Conservation (phyloP, 2,329 filamentous ascomycete species). For the Fusarium poae region DNA sequence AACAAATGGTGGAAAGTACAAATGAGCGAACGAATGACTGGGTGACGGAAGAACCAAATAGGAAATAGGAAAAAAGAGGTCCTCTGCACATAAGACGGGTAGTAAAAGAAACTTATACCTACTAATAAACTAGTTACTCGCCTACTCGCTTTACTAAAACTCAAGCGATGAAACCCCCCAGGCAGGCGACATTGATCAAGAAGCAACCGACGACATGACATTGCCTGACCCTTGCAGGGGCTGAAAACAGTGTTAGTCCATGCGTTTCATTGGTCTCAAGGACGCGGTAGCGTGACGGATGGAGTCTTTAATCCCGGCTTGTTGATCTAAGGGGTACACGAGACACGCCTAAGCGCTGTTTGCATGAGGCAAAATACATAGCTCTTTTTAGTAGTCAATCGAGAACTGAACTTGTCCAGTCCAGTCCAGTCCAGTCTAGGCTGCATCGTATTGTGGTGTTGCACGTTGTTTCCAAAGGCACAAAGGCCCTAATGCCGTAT, state of each 20-base stretch:
- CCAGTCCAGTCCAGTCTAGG: not conserved
- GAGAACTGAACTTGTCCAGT: not conserved
- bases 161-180: conserved; percentile 17
- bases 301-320: conserved; percentile 12
- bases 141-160: conserved; percentile 16
- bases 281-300: conserved; percentile 4
- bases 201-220: conserved; percentile 15
- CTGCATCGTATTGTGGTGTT: not conserved
- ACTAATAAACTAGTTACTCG: conserved; percentile 12
- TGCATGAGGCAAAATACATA: conserved; percentile 1
- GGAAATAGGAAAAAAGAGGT: conserved; percentile 7
- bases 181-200: conserved; percentile 11
- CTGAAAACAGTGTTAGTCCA: conserved; percentile 13
- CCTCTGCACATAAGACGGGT: conserved; percentile 6
- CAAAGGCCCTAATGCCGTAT: not conserved
- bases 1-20: conserved; percentile 6
- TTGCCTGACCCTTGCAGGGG: conserved; percentile 31
- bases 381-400: not conserved
- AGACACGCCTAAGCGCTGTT: conserved; percentile 5
- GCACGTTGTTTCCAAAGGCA: not conserved
- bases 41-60: conserved; percentile 3
- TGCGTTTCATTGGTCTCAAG: conserved; percentile 25
- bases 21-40: conserved; percentile 23
- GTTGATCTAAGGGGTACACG: conserved; percentile 29
- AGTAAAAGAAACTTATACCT: conserved; percentile 16